Evolutionary conservation across 129 eudicot species (phyloP).

Genomic region (Pseudognaphalium luteoalbum): DNA sequence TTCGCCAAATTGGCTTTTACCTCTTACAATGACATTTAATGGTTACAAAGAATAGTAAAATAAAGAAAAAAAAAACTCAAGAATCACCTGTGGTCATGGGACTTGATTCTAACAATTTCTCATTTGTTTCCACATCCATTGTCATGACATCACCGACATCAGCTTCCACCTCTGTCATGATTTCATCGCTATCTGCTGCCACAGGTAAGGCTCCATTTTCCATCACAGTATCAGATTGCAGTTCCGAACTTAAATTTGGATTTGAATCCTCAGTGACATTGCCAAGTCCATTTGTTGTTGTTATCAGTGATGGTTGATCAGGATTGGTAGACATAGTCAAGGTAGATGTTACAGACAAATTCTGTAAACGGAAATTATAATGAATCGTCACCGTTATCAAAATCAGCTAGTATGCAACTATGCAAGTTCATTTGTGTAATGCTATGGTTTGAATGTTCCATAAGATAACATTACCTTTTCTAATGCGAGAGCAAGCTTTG

Average conservation of each 20-base stretch:
- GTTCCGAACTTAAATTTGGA: conserved; percentile 17
- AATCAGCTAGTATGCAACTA: neutral
- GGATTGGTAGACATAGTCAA: conserved; percentile 55
- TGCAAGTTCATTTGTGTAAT: neutral
- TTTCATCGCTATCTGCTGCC: conserved; percentile 54
- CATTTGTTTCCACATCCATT: conserved; percentile 61
- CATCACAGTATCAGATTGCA: conserved; percentile 39
- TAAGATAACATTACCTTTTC: conserved; percentile 66
- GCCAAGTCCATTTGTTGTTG: conserved; percentile 42
- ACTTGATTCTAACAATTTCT: conserved; percentile 57
- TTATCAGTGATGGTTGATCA: conserved; percentile 31
- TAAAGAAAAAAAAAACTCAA: conserved; percentile 16
- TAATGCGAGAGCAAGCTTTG: conserved; percentile 84
- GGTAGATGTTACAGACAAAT: conserved; percentile 77
- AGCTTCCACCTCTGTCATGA: conserved; percentile 65
- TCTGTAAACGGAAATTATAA: conserved; percentile 44
- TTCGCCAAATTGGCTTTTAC: conserved; percentile 21
- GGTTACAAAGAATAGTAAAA: conserved; percentile 24
- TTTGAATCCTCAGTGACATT: conserved; percentile 35
- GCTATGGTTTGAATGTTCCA: neutral
- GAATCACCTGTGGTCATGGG: conserved; percentile 50
- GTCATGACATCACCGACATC: conserved; percentile 51
- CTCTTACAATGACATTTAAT: conserved; percentile 34
- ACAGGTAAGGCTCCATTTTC: conserved; percentile 54
- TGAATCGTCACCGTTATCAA: conserved; percentile 1